These are phyloP conservation scores for Citrus inodora DNA, from an alignment of 345 rosid genomes.

Conservation along the genomic window DNA sequence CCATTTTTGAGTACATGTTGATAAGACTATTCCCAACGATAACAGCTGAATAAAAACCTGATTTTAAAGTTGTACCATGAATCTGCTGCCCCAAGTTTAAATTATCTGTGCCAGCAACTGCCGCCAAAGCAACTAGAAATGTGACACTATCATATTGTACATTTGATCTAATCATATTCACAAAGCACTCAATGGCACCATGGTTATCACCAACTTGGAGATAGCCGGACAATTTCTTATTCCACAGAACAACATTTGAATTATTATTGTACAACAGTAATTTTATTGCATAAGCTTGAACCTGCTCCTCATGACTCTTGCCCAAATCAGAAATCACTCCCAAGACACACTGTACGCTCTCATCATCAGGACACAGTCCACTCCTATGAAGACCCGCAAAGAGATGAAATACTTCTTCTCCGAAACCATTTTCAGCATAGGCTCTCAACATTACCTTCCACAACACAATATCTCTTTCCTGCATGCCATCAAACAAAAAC, in stretches of 20 bases:
- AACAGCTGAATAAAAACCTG: slow-evolving; percentile 39
- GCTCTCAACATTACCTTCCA: slow-evolving; percentile 65
- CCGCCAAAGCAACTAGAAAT: slow-evolving; percentile 40
- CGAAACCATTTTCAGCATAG: slow-evolving; percentile 33
- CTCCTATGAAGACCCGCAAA: slow-evolving; percentile 36
- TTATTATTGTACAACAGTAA: slow-evolving; percentile 9
- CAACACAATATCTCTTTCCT: slow-evolving; percentile 44
- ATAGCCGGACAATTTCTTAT: slow-evolving; percentile 35
- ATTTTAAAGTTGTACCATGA: slow-evolving; percentile 48
- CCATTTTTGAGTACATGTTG: slow-evolving; percentile 52
- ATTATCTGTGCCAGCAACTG: slow-evolving; percentile 32
- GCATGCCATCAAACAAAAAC: slow-evolving; percentile 43
- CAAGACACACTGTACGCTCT: slow-evolving; percentile 29
- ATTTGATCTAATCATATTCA: slow-evolving; percentile 40
- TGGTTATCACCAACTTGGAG: slow-evolving; percentile 28
- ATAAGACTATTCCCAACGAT: slow-evolving; percentile 49
- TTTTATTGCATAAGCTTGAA: slow-evolving; percentile 33
- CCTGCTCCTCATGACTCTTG: slow-evolving; percentile 26
- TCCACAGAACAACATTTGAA: slow-evolving; percentile 33
- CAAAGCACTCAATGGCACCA: slow-evolving; percentile 38
- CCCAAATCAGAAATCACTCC: slow-evolving; percentile 24
- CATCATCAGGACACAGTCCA: slow-evolving; percentile 39
- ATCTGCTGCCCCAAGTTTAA: slow-evolving; percentile 37
- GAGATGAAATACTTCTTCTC: slow-evolving; percentile 30
- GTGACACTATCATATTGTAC: slow-evolving; percentile 46